A percentile compares a stretch with the other conserved stretches of the same genome.
These are phyloP conservation scores for Starmerella powellii DNA, from an alignment of 805 yeast species.

Conservation along the genomic window DNA sequence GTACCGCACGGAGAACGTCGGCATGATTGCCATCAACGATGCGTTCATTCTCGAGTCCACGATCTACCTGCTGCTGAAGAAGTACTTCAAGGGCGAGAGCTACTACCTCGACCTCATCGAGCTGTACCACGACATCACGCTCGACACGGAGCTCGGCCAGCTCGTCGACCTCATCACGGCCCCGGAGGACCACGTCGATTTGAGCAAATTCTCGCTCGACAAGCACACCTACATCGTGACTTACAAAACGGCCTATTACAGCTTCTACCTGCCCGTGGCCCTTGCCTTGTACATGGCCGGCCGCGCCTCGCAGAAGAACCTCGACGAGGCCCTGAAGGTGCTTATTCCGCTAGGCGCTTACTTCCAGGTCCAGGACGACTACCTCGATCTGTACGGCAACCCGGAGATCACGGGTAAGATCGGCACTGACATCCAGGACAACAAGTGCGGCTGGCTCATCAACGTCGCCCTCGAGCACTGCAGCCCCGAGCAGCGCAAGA, in stretches of 20 bases:
- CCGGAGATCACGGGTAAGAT: conserved; percentile 96
- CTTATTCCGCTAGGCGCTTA: conserved; percentile 94
- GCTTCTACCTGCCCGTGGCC: conserved; percentile 95
- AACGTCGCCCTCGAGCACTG: conserved; percentile 80
- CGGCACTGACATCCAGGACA: conserved; percentile 96
- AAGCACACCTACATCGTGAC: conserved; percentile 93
- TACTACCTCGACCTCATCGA: conserved; percentile 86
- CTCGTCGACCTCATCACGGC: conserved; percentile 91
- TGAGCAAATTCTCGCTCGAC: conserved; percentile 68
- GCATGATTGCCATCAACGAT: conserved; percentile 92
- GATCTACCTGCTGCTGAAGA: conserved; percentile 77
- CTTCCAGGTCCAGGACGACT: conserved; percentile 98
- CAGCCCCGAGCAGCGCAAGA: conserved; percentile 64
- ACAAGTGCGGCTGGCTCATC: conserved; percentile 96
- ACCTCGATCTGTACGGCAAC: conserved; percentile 90
- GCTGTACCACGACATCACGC: conserved; percentile 91
- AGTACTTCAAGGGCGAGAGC: conserved; percentile 66
- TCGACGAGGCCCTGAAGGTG: conserved; percentile 77
- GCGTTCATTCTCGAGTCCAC: conserved; percentile 95
- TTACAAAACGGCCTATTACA: conserved; percentile 94
- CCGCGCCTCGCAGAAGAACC: conserved; percentile 51
- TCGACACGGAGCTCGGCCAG: conserved; percentile 97
- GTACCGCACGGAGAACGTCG: conserved; percentile 70
- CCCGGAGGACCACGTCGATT: conserved; percentile 87
- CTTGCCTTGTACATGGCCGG: conserved; percentile 93